phyloP scores from a whole-genome alignment of 2,329 filamentous ascomycete species.

The Elsinoe perseae region DNA sequence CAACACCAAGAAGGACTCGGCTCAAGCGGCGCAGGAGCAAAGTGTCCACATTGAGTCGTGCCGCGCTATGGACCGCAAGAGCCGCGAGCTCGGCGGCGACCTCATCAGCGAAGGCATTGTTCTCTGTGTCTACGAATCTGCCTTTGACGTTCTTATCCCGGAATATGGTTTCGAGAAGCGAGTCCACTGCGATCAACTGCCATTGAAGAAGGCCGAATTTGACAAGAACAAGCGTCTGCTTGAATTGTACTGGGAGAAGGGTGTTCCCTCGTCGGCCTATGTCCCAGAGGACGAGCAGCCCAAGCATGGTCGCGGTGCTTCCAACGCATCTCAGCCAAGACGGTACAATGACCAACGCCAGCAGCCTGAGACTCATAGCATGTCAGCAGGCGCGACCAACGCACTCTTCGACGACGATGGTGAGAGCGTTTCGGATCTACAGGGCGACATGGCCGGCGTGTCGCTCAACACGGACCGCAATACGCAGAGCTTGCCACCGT shows the following conservation, averaged over 20 bases:
- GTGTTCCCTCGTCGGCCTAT: conserved; percentile 89
- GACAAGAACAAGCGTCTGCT: conserved; percentile 90
- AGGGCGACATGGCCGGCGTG: conserved; percentile 78
- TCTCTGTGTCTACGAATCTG: conserved; percentile 94
- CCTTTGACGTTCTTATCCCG: conserved; percentile 94
- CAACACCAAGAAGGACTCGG: conserved; percentile 99
- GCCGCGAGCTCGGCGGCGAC: conserved; percentile 78
- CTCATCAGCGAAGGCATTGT: conserved; percentile 94
- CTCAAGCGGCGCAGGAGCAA: conserved; percentile 94
- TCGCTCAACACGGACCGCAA: conserved; percentile 75
- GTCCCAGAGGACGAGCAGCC: conserved; percentile 95
- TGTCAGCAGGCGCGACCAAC: conserved; percentile 86
- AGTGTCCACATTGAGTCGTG: conserved; percentile 98
- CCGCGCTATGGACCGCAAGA: conserved; percentile 87
- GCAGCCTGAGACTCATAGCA: conserved; percentile 89
- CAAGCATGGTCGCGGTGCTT: conserved; percentile 63
- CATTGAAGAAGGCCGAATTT: conserved; percentile 98
- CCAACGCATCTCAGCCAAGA: conserved; percentile 68
- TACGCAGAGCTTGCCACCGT: conserved; percentile 91
- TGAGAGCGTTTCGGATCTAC: conserved; percentile 76
- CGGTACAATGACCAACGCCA: conserved; percentile 86
- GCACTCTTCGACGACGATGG: conserved; percentile 94
- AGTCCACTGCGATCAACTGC: conserved; percentile 95
- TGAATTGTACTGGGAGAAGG: conserved; percentile 99
- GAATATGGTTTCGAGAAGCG: conserved; percentile 99